Percentiles rank a stretch among this genome's conserved stretches.
Conservation (phyloP, 805 yeast species). For the Jamesozyma jinghongensis region DNA sequence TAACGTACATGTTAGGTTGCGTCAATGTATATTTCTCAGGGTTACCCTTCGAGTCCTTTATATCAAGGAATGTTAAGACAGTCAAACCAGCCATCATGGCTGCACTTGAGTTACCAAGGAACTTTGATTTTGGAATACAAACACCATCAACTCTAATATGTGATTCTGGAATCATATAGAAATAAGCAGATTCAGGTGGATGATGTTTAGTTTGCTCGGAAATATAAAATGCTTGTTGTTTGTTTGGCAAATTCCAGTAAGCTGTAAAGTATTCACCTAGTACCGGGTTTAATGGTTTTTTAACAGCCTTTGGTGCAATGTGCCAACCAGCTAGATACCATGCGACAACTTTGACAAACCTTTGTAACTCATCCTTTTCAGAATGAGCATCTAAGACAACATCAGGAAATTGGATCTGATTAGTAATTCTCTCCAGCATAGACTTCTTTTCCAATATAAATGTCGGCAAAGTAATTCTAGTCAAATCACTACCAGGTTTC, state of each 20-base stretch:
- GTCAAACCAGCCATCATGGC: slow-evolving; percentile 94
- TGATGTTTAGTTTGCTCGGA: slow-evolving; percentile 97
- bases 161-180: slow-evolving; percentile 73
- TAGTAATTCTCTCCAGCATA: slow-evolving; percentile 92
- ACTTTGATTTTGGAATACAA: slow-evolving; percentile 76
- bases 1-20: slow-evolving; percentile 94
- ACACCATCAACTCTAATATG: slow-evolving; percentile 84
- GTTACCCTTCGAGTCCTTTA: slow-evolving; percentile 36
- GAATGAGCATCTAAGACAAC: slow-evolving; percentile 60
- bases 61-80: slow-evolving; percentile 56
- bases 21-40: slow-evolving; percentile 72
- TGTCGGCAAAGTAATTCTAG: slow-evolving; percentile 89
- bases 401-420: slow-evolving; percentile 73
- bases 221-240: slow-evolving; percentile 66
- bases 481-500: slow-evolving; percentile 84
- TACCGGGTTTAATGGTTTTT: slow-evolving; percentile 93
- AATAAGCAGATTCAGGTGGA: slow-evolving; percentile 95
- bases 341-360: slow-evolving; percentile 66
- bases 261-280: slow-evolving; percentile 85
- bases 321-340: slow-evolving; percentile 98
- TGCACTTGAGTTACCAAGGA: slow-evolving; percentile 92
- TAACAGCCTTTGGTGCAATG: slow-evolving; percentile 96
- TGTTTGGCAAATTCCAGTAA: slow-evolving; percentile 81
- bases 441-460: slow-evolving; percentile 91
- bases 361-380: slow-evolving; percentile 46